Percentiles rank a stretch among this genome's conserved stretches.
Conservation (phyloP, 495 filamentous ascomycete genomes). For the Penicillium fimorum region DNA sequence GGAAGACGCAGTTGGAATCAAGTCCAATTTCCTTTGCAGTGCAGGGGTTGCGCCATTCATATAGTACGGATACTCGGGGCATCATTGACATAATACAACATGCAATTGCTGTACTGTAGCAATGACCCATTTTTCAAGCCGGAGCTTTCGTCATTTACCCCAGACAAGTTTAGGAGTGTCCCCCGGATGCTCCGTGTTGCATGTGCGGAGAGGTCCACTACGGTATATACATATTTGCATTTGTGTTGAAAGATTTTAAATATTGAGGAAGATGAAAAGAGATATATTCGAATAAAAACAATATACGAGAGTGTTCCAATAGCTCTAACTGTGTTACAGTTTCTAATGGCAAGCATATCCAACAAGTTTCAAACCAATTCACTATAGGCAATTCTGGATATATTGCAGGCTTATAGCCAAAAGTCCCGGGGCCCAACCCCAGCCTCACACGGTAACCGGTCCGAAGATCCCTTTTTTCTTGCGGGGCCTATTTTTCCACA, state of each 20-base stretch:
- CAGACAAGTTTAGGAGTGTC: conserved; percentile 9
- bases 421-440: no score
- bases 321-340: no score
- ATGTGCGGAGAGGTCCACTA: neutral
- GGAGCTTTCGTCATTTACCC: conserved; percentile 9
- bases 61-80: conserved; percentile 4
- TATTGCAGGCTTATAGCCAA: no score
- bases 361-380: neutral
- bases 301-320: neutral
- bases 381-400: neutral
- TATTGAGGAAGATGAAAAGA: neutral
- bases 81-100: neutral
- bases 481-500: conserved; percentile 33
- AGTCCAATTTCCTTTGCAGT: neutral
- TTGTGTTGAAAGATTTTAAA: neutral
- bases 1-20: neutral
- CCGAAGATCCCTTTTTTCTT: conserved; percentile 20
- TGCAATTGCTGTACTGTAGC: conserved; percentile 5
- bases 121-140: neutral
- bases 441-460: conserved; percentile 13
- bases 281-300: neutral
- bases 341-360: no score
- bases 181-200: conserved; percentile 5
- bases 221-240: neutral
- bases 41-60: conserved; percentile 20